phyloP scores from a whole-genome alignment of 148 eudicot genomes.

The Silene uniflora region DNA sequence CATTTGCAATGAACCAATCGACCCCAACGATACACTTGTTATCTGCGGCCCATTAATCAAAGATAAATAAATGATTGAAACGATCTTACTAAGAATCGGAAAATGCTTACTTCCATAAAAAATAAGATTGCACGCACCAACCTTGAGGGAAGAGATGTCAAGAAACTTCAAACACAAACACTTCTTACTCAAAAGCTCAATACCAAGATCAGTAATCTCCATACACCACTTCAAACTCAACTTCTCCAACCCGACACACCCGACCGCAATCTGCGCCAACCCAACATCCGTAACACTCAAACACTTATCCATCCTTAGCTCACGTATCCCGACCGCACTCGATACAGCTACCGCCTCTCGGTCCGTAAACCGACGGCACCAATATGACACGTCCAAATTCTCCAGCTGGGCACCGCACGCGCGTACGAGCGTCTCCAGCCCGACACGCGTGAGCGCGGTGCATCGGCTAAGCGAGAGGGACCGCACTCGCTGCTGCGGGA shows the following conservation, averaged over 20 bases:
- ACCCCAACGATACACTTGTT: constrained; percentile 46
- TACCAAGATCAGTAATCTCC: constrained; percentile 70
- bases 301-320: constrained; percentile 56
- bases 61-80: background rate
- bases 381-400: constrained; percentile 48
- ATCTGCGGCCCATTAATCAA: constrained; percentile 32
- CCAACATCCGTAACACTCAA: constrained; percentile 64
- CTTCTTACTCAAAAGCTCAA: constrained; percentile 58
- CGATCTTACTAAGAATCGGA: too few species aligned
- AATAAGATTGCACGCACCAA: background rate
- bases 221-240: constrained; percentile 76
- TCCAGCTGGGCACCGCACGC: constrained; percentile 19
- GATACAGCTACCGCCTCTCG: constrained; percentile 58
- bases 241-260: constrained; percentile 50
- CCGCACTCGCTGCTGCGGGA: constrained; percentile 21
- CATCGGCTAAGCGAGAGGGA: constrained; percentile 22
- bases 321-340: constrained; percentile 37
- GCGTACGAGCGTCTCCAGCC: constrained; percentile 18
- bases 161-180: constrained; percentile 46
- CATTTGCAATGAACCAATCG: constrained; percentile 43
- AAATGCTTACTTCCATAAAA: too few species aligned
- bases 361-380: constrained; percentile 49
- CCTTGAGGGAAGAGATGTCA: constrained; percentile 65
- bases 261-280: constrained; percentile 66
- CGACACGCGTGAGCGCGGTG: constrained; percentile 18